Conservation (phyloP, 1,284 basidiomycete species). For the Cutaneotrichosporon mucoides region DNA sequence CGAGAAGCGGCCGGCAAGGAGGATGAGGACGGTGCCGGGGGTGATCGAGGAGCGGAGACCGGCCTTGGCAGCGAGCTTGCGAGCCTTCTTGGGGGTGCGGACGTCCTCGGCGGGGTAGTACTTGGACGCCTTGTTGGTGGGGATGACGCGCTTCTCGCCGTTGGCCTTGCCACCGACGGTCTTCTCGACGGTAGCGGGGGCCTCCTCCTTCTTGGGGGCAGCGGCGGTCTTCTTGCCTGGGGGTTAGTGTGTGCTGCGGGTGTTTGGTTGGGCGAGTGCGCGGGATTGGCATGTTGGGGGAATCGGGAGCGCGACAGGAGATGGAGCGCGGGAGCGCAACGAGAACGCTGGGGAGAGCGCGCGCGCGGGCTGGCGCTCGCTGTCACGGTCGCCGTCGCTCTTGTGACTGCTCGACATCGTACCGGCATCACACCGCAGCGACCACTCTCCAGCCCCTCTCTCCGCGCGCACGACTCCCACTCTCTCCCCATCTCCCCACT, state of each 20-base stretch:
- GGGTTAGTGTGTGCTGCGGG: neutral
- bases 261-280: neutral
- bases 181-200: constrained; percentile 65
- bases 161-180: constrained; percentile 86
- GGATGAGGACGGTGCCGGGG: constrained; percentile 91
- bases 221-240: constrained; percentile 69
- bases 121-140: constrained; percentile 75
- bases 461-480: neutral
- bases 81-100: constrained; percentile 80
- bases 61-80: constrained; percentile 70
- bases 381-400: too few species aligned
- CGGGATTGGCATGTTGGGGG: neutral
- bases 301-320: neutral
- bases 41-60: constrained; percentile 83
- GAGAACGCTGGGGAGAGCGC: too few species aligned
- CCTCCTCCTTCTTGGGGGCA: constrained; percentile 58
- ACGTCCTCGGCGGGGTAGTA: constrained; percentile 98
- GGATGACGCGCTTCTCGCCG: constrained; percentile 81
- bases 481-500: neutral
- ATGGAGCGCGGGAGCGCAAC: too few species aligned
- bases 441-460: neutral
- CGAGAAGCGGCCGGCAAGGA: constrained; percentile 95
- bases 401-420: too few species aligned
- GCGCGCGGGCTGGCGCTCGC: too few species aligned
- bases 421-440: too few species aligned